These are phyloP conservation scores for Trichoderma cornu-damae DNA, from an alignment of 2,329 filamentous ascomycete genomes.

Conservation along the genomic window DNA sequence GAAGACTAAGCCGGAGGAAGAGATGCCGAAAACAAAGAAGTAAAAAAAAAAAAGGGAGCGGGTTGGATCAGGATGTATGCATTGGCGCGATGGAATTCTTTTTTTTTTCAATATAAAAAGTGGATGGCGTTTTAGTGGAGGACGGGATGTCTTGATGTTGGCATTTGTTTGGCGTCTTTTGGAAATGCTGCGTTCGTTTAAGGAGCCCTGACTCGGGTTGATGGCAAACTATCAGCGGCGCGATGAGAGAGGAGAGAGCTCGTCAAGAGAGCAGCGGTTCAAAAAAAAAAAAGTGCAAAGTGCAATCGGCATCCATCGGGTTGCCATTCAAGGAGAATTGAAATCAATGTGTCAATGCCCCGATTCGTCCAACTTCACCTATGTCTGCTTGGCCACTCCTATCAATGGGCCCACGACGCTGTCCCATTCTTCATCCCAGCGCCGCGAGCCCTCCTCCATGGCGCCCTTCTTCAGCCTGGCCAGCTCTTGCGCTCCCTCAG, in stretches of 20 bases:
- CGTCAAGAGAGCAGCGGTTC: background rate
- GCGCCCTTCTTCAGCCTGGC: conserved; percentile 62
- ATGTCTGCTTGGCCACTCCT: conserved; percentile 36
- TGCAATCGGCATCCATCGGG: background rate
- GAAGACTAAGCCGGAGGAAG: conserved; percentile 50
- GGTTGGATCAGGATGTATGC: too few species aligned
- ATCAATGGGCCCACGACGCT: conserved; percentile 70
- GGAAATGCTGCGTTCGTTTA: conserved; percentile 2
- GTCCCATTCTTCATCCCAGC: conserved; percentile 96
- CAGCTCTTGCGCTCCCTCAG: conserved; percentile 49
- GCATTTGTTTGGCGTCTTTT: conserved; percentile 18
- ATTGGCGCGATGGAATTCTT: background rate
- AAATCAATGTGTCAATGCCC: background rate
- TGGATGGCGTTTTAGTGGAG: conserved; percentile 10
- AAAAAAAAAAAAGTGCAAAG: background rate
- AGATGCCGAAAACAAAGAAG: background rate
- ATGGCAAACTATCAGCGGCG: background rate
- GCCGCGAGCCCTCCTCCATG: conserved; percentile 62
- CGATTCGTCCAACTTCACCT: conserved; percentile 1
- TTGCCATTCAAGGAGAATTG: background rate
- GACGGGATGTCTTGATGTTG: conserved; percentile 2
- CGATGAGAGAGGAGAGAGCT: background rate
- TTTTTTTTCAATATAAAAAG: background rate
- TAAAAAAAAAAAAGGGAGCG: too few species aligned
- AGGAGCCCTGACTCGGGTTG: conserved; percentile 6